Evolutionary conservation across 2,329 filamentous ascomycete species (phyloP).

Genomic region (Talaromyces sp.): DNA sequence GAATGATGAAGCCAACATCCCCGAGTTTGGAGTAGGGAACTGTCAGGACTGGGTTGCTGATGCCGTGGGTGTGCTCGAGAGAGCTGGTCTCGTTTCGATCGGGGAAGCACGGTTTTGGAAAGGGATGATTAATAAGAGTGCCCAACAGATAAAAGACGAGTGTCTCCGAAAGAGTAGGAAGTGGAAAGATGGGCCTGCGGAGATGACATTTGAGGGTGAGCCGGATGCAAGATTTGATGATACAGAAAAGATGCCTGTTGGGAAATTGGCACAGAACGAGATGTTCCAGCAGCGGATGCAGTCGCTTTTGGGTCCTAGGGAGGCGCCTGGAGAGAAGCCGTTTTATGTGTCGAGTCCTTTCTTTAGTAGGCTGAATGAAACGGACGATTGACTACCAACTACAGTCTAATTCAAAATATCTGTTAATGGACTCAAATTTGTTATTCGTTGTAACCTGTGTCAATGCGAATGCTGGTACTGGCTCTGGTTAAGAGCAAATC

Average conservation of each 20-base stretch:
- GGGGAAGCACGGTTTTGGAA: conserved; percentile 22
- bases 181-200: conserved; percentile 20
- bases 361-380: conserved; percentile 16
- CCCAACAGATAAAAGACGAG: conserved; percentile 18
- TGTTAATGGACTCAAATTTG: background rate
- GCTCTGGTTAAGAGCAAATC: background rate
- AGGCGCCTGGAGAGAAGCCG: conserved; percentile 10
- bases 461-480: no score
- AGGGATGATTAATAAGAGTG: conserved; percentile 21
- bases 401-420: background rate
- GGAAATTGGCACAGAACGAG: conserved; percentile 19
- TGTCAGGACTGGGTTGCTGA: conserved; percentile 22
- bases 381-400: background rate
- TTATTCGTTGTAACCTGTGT: background rate
- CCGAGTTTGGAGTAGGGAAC: conserved; percentile 21
- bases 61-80: conserved; percentile 16
- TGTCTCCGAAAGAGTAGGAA: conserved; percentile 15
- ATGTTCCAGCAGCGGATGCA: conserved; percentile 18
- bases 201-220: background rate
- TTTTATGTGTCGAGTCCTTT: conserved; percentile 23
- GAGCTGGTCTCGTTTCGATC: background rate
- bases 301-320: conserved; percentile 13
- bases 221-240: conserved; percentile 22
- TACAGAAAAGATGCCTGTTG: conserved; percentile 10
- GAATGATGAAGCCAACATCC: conserved; percentile 19